These are phyloP conservation scores for Rhynchosporium graminicola DNA, from an alignment of 2,329 filamentous ascomycete species.

Conservation along the genomic window DNA sequence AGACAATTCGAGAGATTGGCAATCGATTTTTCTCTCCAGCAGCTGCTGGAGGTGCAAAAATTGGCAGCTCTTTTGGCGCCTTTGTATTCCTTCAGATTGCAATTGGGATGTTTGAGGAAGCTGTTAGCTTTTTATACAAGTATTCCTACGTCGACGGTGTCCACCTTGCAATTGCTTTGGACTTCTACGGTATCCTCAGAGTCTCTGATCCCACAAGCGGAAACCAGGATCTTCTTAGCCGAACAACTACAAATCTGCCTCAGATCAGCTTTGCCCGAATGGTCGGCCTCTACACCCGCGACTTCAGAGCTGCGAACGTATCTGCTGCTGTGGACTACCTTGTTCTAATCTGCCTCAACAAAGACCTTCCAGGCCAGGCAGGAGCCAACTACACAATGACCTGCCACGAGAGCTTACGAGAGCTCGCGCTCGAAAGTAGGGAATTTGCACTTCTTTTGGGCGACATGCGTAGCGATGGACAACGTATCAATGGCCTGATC, in stretches of 20 bases:
- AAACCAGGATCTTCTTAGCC: slow-evolving; percentile 67
- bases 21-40: slow-evolving; percentile 82
- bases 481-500: slow-evolving; percentile 81
- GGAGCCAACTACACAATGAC: slow-evolving; percentile 77
- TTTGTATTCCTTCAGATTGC: slow-evolving; percentile 93
- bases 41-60: slow-evolving; percentile 59
- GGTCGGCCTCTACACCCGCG: slow-evolving; percentile 91
- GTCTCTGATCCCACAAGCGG: slow-evolving; percentile 78
- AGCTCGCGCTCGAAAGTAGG: slow-evolving; percentile 92
- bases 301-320: slow-evolving; percentile 89
- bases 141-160: slow-evolving; percentile 93
- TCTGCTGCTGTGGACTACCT: slow-evolving; percentile 93
- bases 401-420: slow-evolving; percentile 89
- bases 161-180: slow-evolving; percentile 88
- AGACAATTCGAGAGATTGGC: slow-evolving; percentile 84
- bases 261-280: slow-evolving; percentile 95
- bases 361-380: slow-evolving; percentile 72
- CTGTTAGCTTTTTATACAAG: slow-evolving; percentile 84
- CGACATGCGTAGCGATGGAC: slow-evolving; percentile 84
- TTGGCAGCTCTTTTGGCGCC: slow-evolving; percentile 76
- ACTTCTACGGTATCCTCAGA: slow-evolving; percentile 85
- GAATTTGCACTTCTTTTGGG: slow-evolving; percentile 94
- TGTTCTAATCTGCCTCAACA: slow-evolving; percentile 85
- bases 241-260: slow-evolving; percentile 67
- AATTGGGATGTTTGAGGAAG: slow-evolving; percentile 91